Evolutionary conservation across 306 rosid species (phyloP).

Genomic region (Benincasa hispida): DNA sequence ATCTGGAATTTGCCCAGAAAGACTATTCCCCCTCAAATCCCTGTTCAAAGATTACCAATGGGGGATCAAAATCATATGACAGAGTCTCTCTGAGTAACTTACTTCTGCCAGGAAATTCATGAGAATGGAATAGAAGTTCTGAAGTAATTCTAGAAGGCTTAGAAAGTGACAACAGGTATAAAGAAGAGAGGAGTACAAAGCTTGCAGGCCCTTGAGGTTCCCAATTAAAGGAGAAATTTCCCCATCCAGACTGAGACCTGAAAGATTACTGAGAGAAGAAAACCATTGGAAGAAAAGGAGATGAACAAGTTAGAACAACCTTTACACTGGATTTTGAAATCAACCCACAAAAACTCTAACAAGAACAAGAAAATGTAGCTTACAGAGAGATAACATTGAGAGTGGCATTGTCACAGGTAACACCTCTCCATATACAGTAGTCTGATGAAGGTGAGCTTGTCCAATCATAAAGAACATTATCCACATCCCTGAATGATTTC

Average conservation of each 20-base stretch:
- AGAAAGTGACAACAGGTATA: neutral
- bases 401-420: conserved; percentile 76
- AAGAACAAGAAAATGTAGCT: conserved; percentile 13
- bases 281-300: neutral
- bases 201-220: conserved; percentile 50
- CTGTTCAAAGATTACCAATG: conserved; percentile 26
- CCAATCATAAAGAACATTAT: conserved; percentile 89
- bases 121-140: neutral
- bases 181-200: conserved; percentile 34
- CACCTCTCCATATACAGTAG: conserved; percentile 89
- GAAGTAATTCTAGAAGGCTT: neutral
- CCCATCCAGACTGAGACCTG: conserved; percentile 79
- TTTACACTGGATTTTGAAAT: neutral
- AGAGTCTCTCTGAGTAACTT: neutral
- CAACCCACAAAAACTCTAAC: neutral
- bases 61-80: neutral
- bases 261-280: conserved; percentile 55
- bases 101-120: neutral
- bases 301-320: conserved; percentile 3
- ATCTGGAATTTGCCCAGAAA: conserved; percentile 99
- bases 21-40: conserved; percentile 57
- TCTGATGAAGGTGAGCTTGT: conserved; percentile 66
- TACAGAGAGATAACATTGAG: conserved; percentile 81
- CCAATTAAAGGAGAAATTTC: conserved; percentile 90
- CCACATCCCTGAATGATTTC: conserved; percentile 84